phyloP scores from a whole-genome alignment of 2,329 filamentous ascomycete genomes.

The Penicillium sp. region DNA sequence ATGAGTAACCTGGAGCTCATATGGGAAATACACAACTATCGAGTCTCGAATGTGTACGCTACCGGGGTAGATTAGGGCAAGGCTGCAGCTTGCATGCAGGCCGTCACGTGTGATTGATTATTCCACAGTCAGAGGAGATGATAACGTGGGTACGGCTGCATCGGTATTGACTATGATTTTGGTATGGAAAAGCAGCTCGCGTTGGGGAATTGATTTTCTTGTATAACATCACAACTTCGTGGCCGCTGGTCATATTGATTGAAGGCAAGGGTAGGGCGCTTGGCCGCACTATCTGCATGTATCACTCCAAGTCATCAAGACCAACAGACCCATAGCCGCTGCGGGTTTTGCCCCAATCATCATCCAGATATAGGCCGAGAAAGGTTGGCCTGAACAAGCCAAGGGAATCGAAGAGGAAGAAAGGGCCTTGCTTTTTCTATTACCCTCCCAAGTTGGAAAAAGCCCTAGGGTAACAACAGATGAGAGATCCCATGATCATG shows the following conservation, averaged over 20 bases:
- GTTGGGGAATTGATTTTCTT: background rate
- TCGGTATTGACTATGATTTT: no score
- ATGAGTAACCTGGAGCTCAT: background rate
- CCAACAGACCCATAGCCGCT: background rate
- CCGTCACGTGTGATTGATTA: slow-evolving; percentile 10
- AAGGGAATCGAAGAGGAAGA: slow-evolving; percentile 10
- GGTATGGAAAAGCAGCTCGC: background rate
- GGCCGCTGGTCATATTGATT: background rate
- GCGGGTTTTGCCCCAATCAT: background rate
- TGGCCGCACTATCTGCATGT: background rate
- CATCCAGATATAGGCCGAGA: background rate
- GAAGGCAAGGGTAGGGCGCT: background rate
- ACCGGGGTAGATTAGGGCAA: slow-evolving; percentile 5
- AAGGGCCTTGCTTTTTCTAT: slow-evolving; percentile 21
- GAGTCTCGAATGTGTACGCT: background rate
- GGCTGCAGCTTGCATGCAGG: slow-evolving; percentile 7
- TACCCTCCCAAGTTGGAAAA: slow-evolving; percentile 22
- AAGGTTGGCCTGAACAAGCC: background rate
- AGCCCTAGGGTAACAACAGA: slow-evolving; percentile 29
- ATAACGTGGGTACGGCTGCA: background rate
- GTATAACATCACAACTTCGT: background rate
- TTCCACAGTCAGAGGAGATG: background rate
- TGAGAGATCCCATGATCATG: slow-evolving; percentile 25
- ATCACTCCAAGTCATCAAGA: background rate
- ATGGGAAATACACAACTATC: background rate